Base-by-base conservation (phyloP, 2,329 filamentous ascomycete genomes). In the Calonectria honghensis region DNA sequence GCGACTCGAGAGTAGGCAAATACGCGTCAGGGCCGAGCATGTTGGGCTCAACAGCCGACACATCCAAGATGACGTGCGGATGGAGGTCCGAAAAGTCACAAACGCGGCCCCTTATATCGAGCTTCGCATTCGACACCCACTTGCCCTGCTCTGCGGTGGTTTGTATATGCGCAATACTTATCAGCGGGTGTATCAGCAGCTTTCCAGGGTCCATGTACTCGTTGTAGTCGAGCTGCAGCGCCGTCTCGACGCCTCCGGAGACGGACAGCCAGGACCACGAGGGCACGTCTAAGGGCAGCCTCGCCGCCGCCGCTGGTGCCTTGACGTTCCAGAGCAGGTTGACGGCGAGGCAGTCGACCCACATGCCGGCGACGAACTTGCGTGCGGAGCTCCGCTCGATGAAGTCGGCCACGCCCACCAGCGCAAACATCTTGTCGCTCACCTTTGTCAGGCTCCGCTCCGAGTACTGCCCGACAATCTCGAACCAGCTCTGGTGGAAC, bases 401-500 rank as follows among this genome's bases (percentile, higher is more conserved):
- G 5, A 61, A 59, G 20, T 35, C 27, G 6, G 41, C 67, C 6
- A 69, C 52, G 4, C 67, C 52, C 1, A 59, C 35, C 18, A 69
- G 11, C 3, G 67, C 67, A 35, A 35, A 20, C 27, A 68, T 35
- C 37, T 48, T 68, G 51, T 68, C 66, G 11, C 14, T 59, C 35
- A 29, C 35, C 20, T 35, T 45, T 3, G 66, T 59, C 24, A 68
- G 37, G 39, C 18, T 59, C 9, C 66, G 66, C 27, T 18, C 27
- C n/a, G 66, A 24, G n/a, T 68, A 59, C 11, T 27, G 32, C 66
- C 54, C 66, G 16, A 68, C 51, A 4, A 68, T 59, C 9, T 29
- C 18, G 29, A 32, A 68, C 51, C 66, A 68, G 66, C 66, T 59
- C 35, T 68, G 57, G 27, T 68, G 51, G 20, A 68, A 68, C 66